Base-by-base conservation (phyloP, 768 basidiomycete genomes). In the Coprinopsis cinerea region DNA sequence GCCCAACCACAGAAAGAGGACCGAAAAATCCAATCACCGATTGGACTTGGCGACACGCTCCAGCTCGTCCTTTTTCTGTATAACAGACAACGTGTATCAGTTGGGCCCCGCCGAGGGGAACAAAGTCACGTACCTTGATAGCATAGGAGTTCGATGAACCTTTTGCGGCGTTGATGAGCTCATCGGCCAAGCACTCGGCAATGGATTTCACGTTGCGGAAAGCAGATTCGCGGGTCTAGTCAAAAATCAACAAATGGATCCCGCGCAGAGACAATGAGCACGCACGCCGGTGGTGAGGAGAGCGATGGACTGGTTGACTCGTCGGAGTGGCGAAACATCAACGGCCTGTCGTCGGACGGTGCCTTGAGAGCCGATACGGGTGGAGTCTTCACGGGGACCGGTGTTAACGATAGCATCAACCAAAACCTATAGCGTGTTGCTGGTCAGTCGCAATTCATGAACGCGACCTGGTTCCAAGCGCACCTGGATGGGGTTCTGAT, bases 11-110 rank as follows among this genome's bases (percentile, higher is more conserved):
- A 57, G 54, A 55, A 61, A 44, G 30, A 47, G 44, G 37, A 49
- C 44, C 53, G 27, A 52, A 49, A 47, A 49, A 37, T 49, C 57
- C 53, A 30, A 85, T 91, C 82, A 99, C 82, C 95, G 91, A 79
- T 99, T 99, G 73, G 93, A 96, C 78, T 97, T 98, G 77, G 96
- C 96, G 51, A 99, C 96, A 79, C 95, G 94, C 79, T 99, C 95
- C 57, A 99, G 84, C 73, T 99, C 95, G 72, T 97, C 94, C 78
- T 94, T 96, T 90, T 94, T 94, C 92, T 90, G 64, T 61, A 53
- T 28, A 37, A 51, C 3, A 48, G 6, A 18, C 10, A 41, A 27
- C 30, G 55, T 35, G 62, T 34, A 45, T 27, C 10, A 18, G 24
- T 32, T 32, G n/a, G 20, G 20, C 11, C 13, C 20, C 4, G 22